phyloP scores from a whole-genome alignment of 495 filamentous ascomycete genomes.

The Aspergillus affinis region DNA sequence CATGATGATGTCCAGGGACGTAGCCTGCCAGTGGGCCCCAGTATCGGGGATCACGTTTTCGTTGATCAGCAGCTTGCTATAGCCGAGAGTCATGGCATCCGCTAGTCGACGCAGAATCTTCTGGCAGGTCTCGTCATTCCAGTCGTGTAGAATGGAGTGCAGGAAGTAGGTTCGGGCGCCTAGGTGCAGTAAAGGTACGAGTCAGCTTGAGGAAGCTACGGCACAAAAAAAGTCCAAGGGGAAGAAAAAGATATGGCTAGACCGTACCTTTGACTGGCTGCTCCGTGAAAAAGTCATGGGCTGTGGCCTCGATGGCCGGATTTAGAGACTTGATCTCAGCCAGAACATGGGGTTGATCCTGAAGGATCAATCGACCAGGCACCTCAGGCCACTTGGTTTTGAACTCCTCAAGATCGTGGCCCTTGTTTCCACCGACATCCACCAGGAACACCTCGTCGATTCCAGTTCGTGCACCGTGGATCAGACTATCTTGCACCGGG shows the following conservation, averaged over 20 bases:
- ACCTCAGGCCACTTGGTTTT: conserved; percentile 28
- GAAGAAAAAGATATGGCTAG: neutral
- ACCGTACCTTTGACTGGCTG: conserved; percentile 36
- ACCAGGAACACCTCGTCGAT: conserved; percentile 38
- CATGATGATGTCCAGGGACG: conserved; percentile 38
- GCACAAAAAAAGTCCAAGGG: neutral
- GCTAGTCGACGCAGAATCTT: conserved; percentile 36
- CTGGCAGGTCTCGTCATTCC: conserved; percentile 37
- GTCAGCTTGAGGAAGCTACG: neutral
- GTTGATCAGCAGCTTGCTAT: conserved; percentile 47
- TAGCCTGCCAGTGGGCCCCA: conserved; percentile 38
- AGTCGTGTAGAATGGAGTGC: conserved; percentile 47
- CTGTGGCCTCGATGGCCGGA: conserved; percentile 30
- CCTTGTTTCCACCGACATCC: conserved; percentile 54
- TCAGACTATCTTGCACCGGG: conserved; percentile 29
- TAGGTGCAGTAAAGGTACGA: conserved; percentile 8
- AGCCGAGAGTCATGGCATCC: conserved; percentile 39
- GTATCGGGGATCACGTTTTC: conserved; percentile 43
- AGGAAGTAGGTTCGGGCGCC: conserved; percentile 46
- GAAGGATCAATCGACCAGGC: conserved; percentile 37
- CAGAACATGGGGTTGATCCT: conserved; percentile 41
- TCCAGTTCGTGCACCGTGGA: conserved; percentile 3
- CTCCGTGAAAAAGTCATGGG: conserved; percentile 43
- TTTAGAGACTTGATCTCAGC: conserved; percentile 22
- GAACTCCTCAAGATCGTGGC: conserved; percentile 53